Evolutionary conservation across 1,284 basidiomycete species (phyloP).

Genomic region (Lentinus polychrous): DNA sequence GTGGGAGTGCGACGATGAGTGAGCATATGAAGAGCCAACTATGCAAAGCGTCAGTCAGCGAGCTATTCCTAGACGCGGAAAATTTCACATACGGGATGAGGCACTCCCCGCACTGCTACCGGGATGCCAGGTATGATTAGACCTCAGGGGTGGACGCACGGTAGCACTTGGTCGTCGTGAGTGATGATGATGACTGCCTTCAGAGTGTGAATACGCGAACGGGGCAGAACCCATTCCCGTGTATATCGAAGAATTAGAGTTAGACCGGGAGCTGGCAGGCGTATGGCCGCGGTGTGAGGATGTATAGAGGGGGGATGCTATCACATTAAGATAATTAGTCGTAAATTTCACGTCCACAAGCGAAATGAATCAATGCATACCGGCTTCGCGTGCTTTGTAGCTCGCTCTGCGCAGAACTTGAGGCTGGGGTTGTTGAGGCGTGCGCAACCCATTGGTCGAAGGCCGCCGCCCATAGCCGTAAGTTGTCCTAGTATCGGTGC

Average conservation of each 20-base stretch:
- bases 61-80: conserved; percentile 2
- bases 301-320: conserved; percentile 19
- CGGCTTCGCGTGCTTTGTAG: conserved; percentile 19
- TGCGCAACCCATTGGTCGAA: conserved; percentile 8
- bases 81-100: conserved; percentile 24
- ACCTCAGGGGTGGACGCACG: conserved; percentile 33
- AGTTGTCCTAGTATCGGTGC: conserved; percentile 22
- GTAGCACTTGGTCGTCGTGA: conserved; percentile 13
- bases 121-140: conserved; percentile 37
- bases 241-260: conserved; percentile 38
- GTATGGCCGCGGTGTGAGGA: conserved; percentile 20
- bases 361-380: conserved; percentile 15
- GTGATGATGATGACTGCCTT: conserved; percentile 20
- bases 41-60: conserved; percentile 3
- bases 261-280: conserved; percentile 36
- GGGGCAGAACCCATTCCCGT: conserved; percentile 23
- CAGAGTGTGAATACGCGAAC: conserved; percentile 22
- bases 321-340: conserved; percentile 6
- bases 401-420: conserved; percentile 22
- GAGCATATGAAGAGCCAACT: conserved; percentile 9
- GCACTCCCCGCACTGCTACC: conserved; percentile 29
- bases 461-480: conserved; percentile 22
- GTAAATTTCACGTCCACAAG: conserved; percentile 4
- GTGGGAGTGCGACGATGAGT: conserved; percentile 15
- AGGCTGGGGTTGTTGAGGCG: conserved; percentile 19